Evolutionary conservation across 129 eudicot genomes (phyloP), one percentile per base, ranked within the genome.

Genomic region (Escallonia herrerae): DNA sequence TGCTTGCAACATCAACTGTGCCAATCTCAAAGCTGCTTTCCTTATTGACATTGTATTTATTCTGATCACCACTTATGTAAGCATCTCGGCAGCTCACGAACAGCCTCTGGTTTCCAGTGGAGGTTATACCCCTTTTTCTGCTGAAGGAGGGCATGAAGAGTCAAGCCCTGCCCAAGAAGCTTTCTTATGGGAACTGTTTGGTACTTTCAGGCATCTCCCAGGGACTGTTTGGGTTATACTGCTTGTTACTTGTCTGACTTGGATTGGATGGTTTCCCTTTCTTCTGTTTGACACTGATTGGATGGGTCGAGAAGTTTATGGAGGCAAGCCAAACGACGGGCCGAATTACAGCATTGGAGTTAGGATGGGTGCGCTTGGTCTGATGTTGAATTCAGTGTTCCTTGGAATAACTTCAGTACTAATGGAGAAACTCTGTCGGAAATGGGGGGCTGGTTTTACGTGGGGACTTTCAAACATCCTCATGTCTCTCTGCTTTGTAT

Each of bases 231-330:
- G 99, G 99, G 47, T 89, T 58, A 74, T 94, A 58, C 70, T 94
- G 66, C 86, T 76, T 40, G 80, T 89, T 15, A 82, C 90, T 64
- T 80, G 93, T 62, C 69, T 94, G 48, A 94, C 86, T 53, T 94
- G 99, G 99, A 78, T 89, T 37, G 99, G 99, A 3, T 94, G 99
- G 99, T 94, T 94, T 72, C 99, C 99, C 2, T 94, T 94, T 70
- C 77, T 78, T 74, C 93, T 94, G 15, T 94, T 85, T 77, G 99
- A 94, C 58, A 94, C 99, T 46, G 99, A 94, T 76, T 94, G 99
- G 99, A 86, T 94, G 96, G 99, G 99, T 60, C 85, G 99, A 50
- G 99, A 94, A 60, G 81, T 94, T 44, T 94, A 89, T 56, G 84
- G 95, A n/a, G 99, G 99, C 3, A 75, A 86, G 59, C 99, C 99